Evolutionary conservation across 768 basidiomycete genomes (phyloP), one percentile per base, ranked within the genome.

Genomic region (Pleurotus salmoneostramineus): DNA sequence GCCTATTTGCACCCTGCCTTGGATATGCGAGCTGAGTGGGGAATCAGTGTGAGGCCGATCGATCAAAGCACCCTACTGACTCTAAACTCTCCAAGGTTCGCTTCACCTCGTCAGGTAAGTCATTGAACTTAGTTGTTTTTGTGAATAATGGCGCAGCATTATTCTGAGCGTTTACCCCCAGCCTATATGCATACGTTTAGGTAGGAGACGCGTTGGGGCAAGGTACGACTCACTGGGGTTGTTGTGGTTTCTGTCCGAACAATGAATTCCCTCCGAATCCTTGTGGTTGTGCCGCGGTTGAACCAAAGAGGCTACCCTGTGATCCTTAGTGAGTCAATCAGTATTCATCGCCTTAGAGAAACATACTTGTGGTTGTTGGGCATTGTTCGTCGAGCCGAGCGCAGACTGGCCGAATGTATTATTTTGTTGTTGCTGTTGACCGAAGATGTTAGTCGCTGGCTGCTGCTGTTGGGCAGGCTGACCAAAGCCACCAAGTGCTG

Each of bases 1-100:
- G 65, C 87, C 85, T 58, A 93, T 90, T 63, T 92, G 89, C 0
- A 90, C 75, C 27, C 88, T 85, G 32, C 87, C 87, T 72, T 92
- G 89, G 31, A 91, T 89, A 60, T 85, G 78, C 6, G 83, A 68
- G 57, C 89, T 91, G 57, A 27, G 21, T 27, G 3, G 1, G 21
- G 21, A 27, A 27, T 27, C 21, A 27, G 21, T 27, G 21, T 27
- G 21, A 27, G 21, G 21, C 21, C 21, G 3, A 27, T 27, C 21
- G 21, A 27, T 27, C 21, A 27, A 27, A 27, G 21, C 21, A 3
- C 21, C 21, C 21, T 27, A 63, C 84, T 58, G 62, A 93, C 91
- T 93, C 91, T 44, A 93, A 81, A 40, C 69, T 67, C 65, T 92
- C 91, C 14, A 93, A 74, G 3, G 71, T 75, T 60, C 72, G 83